These are phyloP conservation scores for Candida golubevii DNA, from an alignment of 805 yeast species.

Conservation along the genomic window DNA sequence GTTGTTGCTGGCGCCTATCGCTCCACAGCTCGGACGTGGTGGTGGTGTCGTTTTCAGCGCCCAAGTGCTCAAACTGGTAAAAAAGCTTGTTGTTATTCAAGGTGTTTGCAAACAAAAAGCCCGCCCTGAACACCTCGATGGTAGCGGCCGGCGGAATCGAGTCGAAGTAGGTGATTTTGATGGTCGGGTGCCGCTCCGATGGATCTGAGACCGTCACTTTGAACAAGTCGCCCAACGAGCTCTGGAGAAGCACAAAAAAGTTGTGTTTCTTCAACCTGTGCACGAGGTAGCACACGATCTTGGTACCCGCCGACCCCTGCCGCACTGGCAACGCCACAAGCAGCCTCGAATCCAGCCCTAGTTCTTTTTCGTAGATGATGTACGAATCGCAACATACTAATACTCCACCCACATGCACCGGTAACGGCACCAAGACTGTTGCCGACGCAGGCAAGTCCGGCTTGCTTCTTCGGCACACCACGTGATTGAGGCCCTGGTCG, in stretches of 20 bases:
- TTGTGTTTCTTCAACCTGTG: conserved; percentile 58
- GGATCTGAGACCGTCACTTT: conserved; percentile 45
- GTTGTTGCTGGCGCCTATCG: conserved; percentile 1
- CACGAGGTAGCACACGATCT: conserved; percentile 53
- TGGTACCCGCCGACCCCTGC: conserved; percentile 15
- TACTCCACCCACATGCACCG: conserved; percentile 68
- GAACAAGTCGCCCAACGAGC: conserved; percentile 68
- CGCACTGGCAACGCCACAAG: conserved; percentile 56
- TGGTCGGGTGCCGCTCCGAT: conserved; percentile 4
- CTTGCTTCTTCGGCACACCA: conserved; percentile 42
- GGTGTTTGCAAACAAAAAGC: conserved; percentile 66
- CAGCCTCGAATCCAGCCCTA: conserved; percentile 18
- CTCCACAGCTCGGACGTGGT: conserved; percentile 3
- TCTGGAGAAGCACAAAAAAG: conserved; percentile 70
- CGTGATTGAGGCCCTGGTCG: conserved; percentile 81
- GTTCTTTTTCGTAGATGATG: conserved; percentile 46
- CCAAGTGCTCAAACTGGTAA: conserved; percentile 78
- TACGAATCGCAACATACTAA: conserved; percentile 57
- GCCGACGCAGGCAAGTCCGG: conserved; percentile 31
- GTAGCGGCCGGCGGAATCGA: conserved; percentile 57
- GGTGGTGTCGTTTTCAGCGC: conserved; percentile 44
- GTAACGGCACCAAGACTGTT: conserved; percentile 58
- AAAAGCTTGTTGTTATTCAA: conserved; percentile 59
- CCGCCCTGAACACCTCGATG: conserved; percentile 64
- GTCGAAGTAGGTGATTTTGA: conserved; percentile 64